Percentiles rank a stretch among this genome's conserved stretches.
These are phyloP conservation scores for Didymella keratinophila DNA, from an alignment of 2,329 filamentous ascomycete species.

Conservation along the genomic window DNA sequence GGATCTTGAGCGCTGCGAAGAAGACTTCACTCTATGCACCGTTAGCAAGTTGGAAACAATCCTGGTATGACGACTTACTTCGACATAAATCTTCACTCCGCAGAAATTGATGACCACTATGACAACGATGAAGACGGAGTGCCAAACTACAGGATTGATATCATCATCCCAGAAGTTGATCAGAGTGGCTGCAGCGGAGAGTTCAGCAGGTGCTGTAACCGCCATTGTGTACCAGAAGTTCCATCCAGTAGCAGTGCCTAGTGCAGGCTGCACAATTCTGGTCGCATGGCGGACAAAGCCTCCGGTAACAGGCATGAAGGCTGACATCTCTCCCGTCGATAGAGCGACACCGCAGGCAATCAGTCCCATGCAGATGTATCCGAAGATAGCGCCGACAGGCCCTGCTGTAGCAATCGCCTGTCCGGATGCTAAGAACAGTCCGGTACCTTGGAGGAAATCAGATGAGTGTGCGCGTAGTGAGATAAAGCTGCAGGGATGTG, in stretches of 20 bases:
- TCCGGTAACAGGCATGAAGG: conserved; percentile 36
- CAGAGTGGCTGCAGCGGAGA: not conserved
- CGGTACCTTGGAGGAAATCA: not conserved
- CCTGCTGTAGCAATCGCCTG: not conserved
- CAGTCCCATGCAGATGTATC: not conserved
- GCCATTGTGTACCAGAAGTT: not conserved
- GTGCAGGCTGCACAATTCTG: conserved; percentile 54
- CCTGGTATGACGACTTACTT: not conserved
- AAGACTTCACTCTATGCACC: not conserved
- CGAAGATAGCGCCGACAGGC: not conserved
- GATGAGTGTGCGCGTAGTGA: not conserved
- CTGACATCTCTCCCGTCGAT: conserved; percentile 37
- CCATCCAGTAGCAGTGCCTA: conserved; percentile 31
- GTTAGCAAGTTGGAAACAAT: not conserved
- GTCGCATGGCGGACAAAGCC: conserved; percentile 21
- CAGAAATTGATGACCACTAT: not conserved
- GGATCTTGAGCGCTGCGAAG: not conserved
- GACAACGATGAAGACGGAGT: not conserved
- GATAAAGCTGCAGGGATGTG: not conserved
- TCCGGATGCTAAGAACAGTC: not conserved
- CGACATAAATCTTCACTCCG: not conserved
- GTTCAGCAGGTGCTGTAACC: not conserved
- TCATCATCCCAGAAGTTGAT: not conserved
- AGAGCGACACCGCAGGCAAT: not conserved
- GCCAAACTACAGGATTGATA: not conserved